These are phyloP conservation scores for Phlegmacium glaucopus DNA, from an alignment of 768 basidiomycete species.

Conservation along the genomic window DNA sequence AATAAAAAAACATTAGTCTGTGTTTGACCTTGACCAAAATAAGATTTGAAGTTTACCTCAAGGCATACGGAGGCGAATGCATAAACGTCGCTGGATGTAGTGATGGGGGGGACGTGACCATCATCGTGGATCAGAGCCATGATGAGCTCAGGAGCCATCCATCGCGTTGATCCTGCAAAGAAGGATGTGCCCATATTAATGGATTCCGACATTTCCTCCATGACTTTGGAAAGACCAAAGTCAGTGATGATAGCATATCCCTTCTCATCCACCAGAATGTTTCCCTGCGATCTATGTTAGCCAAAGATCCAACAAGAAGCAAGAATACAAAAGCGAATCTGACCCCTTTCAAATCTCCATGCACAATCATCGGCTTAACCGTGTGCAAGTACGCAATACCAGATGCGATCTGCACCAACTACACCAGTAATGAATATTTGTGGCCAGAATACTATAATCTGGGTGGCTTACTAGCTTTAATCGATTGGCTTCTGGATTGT, in stretches of 20 bases:
- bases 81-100: slow-evolving; percentile 55
- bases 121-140: slow-evolving; percentile 47
- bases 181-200: slow-evolving; percentile 37
- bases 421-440: neutral
- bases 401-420: slow-evolving; percentile 55
- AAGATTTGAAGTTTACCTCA: slow-evolving; percentile 34
- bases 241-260: slow-evolving; percentile 57
- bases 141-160: slow-evolving; percentile 61
- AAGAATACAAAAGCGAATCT: slow-evolving; percentile 10
- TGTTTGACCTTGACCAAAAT: neutral
- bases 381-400: slow-evolving; percentile 58
- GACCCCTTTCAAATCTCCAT: slow-evolving; percentile 63
- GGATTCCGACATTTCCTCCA: slow-evolving; percentile 45
- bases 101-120: slow-evolving; percentile 37
- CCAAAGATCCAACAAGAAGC: neutral
- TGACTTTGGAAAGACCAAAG: slow-evolving; percentile 58
- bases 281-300: slow-evolving; percentile 35
- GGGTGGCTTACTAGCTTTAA: slow-evolving; percentile 41
- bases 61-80: slow-evolving; percentile 58
- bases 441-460: neutral
- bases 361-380: slow-evolving; percentile 50
- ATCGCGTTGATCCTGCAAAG: slow-evolving; percentile 46
- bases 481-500: slow-evolving; percentile 38
- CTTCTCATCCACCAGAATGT: slow-evolving; percentile 51
- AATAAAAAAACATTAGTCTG: neutral